Evolutionary conservation across 768 basidiomycete species (phyloP).

Genomic region (Cystobasidiopsis lactophilus): DNA sequence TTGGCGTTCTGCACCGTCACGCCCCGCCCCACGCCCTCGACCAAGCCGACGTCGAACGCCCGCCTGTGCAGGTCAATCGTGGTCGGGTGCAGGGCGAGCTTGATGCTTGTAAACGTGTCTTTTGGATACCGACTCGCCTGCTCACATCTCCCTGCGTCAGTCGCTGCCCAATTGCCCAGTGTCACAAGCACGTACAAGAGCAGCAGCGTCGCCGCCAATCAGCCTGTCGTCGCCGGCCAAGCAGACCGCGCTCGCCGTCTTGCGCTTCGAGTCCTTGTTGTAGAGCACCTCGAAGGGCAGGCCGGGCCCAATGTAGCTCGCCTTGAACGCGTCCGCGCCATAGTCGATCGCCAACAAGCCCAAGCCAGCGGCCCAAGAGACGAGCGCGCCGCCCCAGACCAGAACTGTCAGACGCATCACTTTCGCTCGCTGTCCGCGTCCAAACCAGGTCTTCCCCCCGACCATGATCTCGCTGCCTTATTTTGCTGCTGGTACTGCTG

Average conservation of each 20-base stretch:
- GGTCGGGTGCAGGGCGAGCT: conserved; percentile 49
- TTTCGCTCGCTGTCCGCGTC: too few relatives aligned
- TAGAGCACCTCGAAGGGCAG: conserved; percentile 85
- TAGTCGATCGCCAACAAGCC: conserved; percentile 79
- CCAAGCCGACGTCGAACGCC: conserved; percentile 2
- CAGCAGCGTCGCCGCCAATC: conserved; percentile 67
- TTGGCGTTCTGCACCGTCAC: neutral
- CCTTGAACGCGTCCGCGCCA: conserved; percentile 93
- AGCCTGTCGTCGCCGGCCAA: conserved; percentile 74
- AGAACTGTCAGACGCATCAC: too few relatives aligned
- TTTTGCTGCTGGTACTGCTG: too few relatives aligned
- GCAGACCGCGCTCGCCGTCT: conserved; percentile 68
- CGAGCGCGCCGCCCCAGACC: too few relatives aligned
- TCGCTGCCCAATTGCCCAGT: neutral
- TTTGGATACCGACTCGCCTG: conserved; percentile 77
- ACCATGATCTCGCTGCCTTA: too few relatives aligned
- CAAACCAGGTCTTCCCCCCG: too few relatives aligned
- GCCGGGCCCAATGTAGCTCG: conserved; percentile 81
- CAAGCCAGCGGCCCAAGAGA: neutral
- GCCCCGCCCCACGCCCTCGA: neutral
- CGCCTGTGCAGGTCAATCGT: conserved; percentile 31
- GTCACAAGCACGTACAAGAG: too few relatives aligned
- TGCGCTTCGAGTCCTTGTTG: conserved; percentile 91
- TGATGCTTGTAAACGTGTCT: conserved; percentile 66
- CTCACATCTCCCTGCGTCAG: too few relatives aligned